A percentile compares a stretch with the other conserved stretches of the same genome.
phyloP scores from a whole-genome alignment of 2,329 filamentous ascomycete genomes.

The Colletotrichum sansevieriae region DNA sequence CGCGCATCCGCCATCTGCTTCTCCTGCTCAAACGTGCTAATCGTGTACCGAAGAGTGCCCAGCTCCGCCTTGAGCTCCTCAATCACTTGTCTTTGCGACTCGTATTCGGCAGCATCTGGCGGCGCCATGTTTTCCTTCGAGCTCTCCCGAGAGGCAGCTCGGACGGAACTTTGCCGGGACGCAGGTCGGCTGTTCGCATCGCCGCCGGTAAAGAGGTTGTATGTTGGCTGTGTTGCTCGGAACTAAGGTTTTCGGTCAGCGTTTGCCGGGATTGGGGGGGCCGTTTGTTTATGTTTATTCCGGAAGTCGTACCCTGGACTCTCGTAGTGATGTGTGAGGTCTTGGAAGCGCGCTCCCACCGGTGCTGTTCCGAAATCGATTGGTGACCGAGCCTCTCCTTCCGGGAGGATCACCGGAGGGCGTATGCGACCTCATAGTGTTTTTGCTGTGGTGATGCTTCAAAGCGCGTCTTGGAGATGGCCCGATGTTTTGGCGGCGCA shows the following conservation, averaged over 20 bases:
- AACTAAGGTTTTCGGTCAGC: conserved; percentile 52
- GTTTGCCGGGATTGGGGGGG: conserved; percentile 5
- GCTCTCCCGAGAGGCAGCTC: conserved; percentile 67
- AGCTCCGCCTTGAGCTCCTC: conserved; percentile 92
- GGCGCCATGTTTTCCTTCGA: conserved; percentile 72
- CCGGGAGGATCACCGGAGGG: conserved; percentile 47
- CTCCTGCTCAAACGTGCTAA: conserved; percentile 89
- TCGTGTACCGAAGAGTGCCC: conserved; percentile 87
- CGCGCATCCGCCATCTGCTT: conserved; percentile 83
- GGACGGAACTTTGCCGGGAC: conserved; percentile 60
- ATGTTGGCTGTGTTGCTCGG: conserved; percentile 67
- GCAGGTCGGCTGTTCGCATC: conserved; percentile 54
- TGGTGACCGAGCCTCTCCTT: conserved; percentile 48
- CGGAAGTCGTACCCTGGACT: conserved; percentile 54
- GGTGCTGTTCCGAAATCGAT: conserved; percentile 52
- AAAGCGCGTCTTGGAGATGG: conserved; percentile 33
- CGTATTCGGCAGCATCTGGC: conserved; percentile 70
- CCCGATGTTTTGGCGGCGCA: conserved; percentile 35
- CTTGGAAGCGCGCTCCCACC: conserved; percentile 53
- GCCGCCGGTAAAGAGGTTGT: conserved; percentile 70
- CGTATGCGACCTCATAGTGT: conserved; percentile 47
- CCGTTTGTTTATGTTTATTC: conserved; percentile 37
- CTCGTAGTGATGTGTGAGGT: conserved; percentile 52
- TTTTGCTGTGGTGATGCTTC: conserved; percentile 45
- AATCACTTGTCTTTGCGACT: conserved; percentile 67